Evolutionary conservation across 768 basidiomycete genomes (phyloP).

Genomic region (Boletus fagicola): DNA sequence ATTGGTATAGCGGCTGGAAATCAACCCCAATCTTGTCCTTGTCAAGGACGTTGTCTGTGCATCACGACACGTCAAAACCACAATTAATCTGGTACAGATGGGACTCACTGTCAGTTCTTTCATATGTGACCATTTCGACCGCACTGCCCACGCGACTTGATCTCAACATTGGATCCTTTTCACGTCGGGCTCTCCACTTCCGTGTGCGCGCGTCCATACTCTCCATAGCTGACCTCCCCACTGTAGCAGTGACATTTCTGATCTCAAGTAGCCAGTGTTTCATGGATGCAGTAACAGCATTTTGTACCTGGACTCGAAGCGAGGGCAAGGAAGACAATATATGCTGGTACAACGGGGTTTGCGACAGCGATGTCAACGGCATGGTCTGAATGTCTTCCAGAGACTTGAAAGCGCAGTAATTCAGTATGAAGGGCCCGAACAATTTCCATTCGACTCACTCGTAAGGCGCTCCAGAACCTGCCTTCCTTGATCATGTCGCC

Average conservation of each 20-base stretch:
- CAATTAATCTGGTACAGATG: neutral
- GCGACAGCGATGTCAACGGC: slow-evolving; percentile 83
- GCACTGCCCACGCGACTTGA: slow-evolving; percentile 84
- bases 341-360: slow-evolving; percentile 91
- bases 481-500: slow-evolving; percentile 90
- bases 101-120: slow-evolving; percentile 88
- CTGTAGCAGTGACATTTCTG: slow-evolving; percentile 79
- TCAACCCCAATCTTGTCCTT: slow-evolving; percentile 87
- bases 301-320: slow-evolving; percentile 83
- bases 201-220: slow-evolving; percentile 82
- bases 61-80: slow-evolving; percentile 11
- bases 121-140: slow-evolving; percentile 88
- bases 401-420: slow-evolving; percentile 54
- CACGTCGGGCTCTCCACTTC: slow-evolving; percentile 80
- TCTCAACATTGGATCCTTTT: slow-evolving; percentile 78
- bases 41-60: slow-evolving; percentile 82
- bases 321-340: slow-evolving; percentile 90
- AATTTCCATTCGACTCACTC: slow-evolving; percentile 54
- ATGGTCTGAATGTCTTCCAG: slow-evolving; percentile 93
- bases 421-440: slow-evolving; percentile 29
- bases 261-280: slow-evolving; percentile 98
- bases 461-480: slow-evolving; percentile 94
- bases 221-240: slow-evolving; percentile 86
- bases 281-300: slow-evolving; percentile 89
- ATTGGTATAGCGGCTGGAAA: slow-evolving; percentile 93